Base-by-base conservation (phyloP, 352 stramenopile species). In the Phytopythium vexans region DNA sequence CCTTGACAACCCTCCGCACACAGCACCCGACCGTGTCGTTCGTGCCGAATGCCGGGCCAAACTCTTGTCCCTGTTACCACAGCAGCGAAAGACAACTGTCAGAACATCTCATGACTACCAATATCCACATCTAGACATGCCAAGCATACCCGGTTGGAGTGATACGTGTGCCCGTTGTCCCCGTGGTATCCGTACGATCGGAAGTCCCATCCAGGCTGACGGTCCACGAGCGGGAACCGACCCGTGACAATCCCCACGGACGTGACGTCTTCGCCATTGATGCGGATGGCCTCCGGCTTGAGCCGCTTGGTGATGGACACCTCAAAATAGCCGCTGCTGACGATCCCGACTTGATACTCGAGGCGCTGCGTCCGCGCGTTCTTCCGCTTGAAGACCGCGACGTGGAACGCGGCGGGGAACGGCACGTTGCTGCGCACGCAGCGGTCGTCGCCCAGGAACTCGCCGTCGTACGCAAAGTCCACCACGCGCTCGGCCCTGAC, bases 131-230 rank as follows among this genome's bases (percentile, higher is more conserved):
- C 9, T 12, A 0, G 4, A 10, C 3, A 40, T 0, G 3, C 11
- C 2, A 7, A 12, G 27, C 44, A 10, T 50, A 50, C 44, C 47
- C 47, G n/a, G 9, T 72, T 72, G 11, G 60, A 68, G 52, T 83
- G 65, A 57, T 87, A 92, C 32, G 84, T 72, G 34, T 82, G 58
- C 0, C 82, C 82, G 50, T 92, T 80, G 49, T 92, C 82, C 16
- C 82, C 82, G 48, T 92, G 82, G 54, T 91, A 92, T 21, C 82
- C 82, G 49, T 82, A 82, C 12, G 82, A 92, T 3, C 70, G 21
- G 14, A 56, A 53, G 33, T 85, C 77, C 82, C 82, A 92, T 0
- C 82, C 82, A 10, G 82, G 82, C 36, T 91, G 80, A 44, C 74
- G 69, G 21, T 72, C 72, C 2, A 91, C 56, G 8, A 92, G 63